Base-by-base conservation (phyloP, 1,139 yeast genomes). In the Hemisphaericaspora lyxosophila region DNA sequence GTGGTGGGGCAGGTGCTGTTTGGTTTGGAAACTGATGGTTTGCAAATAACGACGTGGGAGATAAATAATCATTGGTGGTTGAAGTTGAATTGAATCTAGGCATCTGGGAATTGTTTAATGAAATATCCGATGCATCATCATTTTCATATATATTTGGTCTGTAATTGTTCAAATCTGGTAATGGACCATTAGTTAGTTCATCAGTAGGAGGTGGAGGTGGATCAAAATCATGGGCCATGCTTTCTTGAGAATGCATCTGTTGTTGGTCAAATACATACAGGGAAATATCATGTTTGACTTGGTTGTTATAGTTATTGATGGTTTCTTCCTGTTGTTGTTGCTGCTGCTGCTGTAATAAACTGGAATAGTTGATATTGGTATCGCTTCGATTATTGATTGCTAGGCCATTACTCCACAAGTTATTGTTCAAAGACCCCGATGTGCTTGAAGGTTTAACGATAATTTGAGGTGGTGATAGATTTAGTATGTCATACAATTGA, bases 401-500 rank as follows among this genome's bases (percentile, higher is more conserved):
- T 3, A 9, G 13, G n/a, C 7, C 6, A 24, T 24, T 13, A 24
- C n/a, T 24, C 3, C 9, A 7, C 12, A 24, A 24, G n/a, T 24
- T 18, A 17, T 18, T 31, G 34, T 28, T 23, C 26, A 19, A 24
- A 14, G 34, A 24, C 9, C n/a, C 25, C 2, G 4, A 5, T 5
- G 31, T 28, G 4, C 24, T 16, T 16, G 30, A 33, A 19, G 27
- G 33, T 20, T 31, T 26, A 26, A 26, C 24, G 16, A 18, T 32
- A n/a, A 44, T 40, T n/a, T 42, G 19, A 4, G 49, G 50, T 5
- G 51, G 51, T n/a, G 54, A 46, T 26, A 49, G 39, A 19, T 46
- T 41, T 31, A 62, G 45, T 9, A 56, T 49, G 34, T 60, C 62
- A 46, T 49, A 57, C 15, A 59, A 39, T 27, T 55, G 59, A 19